These are phyloP conservation scores for Salix suchowensis DNA, from an alignment of 345 rosid species.

Conservation along the genomic window DNA sequence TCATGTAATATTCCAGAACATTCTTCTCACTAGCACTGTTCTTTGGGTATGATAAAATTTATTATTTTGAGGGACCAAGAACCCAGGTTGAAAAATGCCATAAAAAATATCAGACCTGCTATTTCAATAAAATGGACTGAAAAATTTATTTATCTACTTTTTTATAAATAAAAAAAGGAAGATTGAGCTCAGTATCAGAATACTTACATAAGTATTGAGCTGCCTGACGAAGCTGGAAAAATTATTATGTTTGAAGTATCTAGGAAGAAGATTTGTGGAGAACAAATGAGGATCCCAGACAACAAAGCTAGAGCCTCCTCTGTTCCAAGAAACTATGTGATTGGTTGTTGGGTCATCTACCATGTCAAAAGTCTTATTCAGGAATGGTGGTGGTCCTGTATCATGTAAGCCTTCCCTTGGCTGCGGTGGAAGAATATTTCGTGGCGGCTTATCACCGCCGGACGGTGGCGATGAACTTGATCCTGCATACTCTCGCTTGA, in stretches of 20 bases:
- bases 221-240: slow-evolving; percentile 37
- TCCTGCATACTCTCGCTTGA: slow-evolving; percentile 43
- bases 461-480: slow-evolving; percentile 19
- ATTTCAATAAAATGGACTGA: neutral
- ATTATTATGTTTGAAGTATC: slow-evolving; percentile 29
- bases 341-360: slow-evolving; percentile 22
- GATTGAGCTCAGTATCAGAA: neutral
- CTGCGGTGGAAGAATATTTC: slow-evolving; percentile 28
- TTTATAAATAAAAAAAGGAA: neutral
- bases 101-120: neutral
- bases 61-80: neutral
- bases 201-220: slow-evolving; percentile 33
- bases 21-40: neutral
- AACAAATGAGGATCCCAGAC: slow-evolving; percentile 30
- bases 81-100: neutral
- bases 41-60: neutral
- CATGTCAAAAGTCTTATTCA: slow-evolving; percentile 31
- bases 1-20: slow-evolving; percentile 2
- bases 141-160: neutral
- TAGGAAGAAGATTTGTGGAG: slow-evolving; percentile 21
- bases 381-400: slow-evolving; percentile 31
- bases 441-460: slow-evolving; percentile 10
- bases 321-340: slow-evolving; percentile 26
- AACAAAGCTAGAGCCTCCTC: slow-evolving; percentile 25
- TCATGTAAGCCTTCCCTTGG: slow-evolving; percentile 81